A percentile compares a stretch with the other conserved stretches of the same genome.
Conservation (phyloP, 495 filamentous ascomycete species). For the Aspergillus sclerotiicarbonarius region DNA sequence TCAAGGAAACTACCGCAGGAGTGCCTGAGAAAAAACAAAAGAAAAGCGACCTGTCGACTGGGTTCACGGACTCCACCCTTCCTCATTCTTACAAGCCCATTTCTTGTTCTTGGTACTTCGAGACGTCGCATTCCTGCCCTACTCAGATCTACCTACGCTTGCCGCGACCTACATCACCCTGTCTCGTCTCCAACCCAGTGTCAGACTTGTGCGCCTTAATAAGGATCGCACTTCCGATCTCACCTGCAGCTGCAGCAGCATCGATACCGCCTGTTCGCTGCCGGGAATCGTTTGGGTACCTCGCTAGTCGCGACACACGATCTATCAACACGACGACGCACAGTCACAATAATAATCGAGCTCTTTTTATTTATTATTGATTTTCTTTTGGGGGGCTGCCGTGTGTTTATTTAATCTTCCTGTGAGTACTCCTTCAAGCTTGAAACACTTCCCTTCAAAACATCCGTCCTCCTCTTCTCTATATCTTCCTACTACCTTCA, state of each 20-base stretch:
- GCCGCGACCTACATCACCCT: constrained; percentile 34
- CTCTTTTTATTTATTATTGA: constrained; percentile 15
- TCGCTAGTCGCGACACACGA: constrained; percentile 19
- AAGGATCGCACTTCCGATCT: constrained; percentile 44
- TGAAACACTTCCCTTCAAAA: constrained; percentile 1
- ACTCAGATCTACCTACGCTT: constrained; percentile 35
- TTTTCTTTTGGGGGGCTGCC: constrained; percentile 8
- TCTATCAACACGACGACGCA: constrained; percentile 21
- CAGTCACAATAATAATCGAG: constrained; percentile 14
- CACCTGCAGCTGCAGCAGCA: constrained; percentile 37
- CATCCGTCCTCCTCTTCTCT: constrained; percentile 1
- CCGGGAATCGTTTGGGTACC: constrained; percentile 27
- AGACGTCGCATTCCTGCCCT: constrained; percentile 47
- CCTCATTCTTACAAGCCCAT: constrained; percentile 21
- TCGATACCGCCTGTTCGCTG: constrained; percentile 27
- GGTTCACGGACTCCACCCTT: constrained; percentile 16
- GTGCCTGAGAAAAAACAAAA: constrained; percentile 7
- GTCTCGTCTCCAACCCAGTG: constrained; percentile 14
- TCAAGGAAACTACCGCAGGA: constrained; percentile 27
- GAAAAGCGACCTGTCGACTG: constrained; percentile 32
- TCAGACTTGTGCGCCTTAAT: constrained; percentile 32
- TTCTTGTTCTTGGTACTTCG: constrained; percentile 29
- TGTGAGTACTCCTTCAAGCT: constrained; percentile 8
- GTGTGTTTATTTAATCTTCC: constrained; percentile 11
- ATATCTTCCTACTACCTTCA: background rate